A percentile compares a stretch with the other conserved stretches of the same genome.
Conservation (phyloP, 208 protist genomes). For the Trichomonas gallinae region DNA sequence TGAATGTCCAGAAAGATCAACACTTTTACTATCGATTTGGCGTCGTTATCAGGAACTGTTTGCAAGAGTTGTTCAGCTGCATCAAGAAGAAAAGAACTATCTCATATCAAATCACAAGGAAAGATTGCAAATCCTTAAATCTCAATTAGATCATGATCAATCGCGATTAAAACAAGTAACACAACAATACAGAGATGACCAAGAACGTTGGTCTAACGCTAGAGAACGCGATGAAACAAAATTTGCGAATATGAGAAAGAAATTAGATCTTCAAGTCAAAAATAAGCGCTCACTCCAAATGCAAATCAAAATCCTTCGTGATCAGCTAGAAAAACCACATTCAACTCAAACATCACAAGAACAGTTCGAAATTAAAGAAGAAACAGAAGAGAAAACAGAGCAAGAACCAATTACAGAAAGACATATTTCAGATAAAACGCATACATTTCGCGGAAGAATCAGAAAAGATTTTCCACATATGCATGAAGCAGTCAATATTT, state of each 20-base stretch:
- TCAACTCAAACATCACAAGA: not conserved
- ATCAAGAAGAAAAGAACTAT: conserved; percentile 10
- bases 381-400: not conserved
- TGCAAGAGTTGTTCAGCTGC: not conserved
- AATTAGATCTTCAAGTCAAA: not conserved
- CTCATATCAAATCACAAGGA: not conserved
- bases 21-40: not conserved
- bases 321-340: not conserved
- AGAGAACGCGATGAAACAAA: conserved; percentile 19
- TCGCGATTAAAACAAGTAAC: not conserved
- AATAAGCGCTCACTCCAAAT: not conserved
- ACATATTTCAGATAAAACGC: not conserved
- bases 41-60: not conserved
- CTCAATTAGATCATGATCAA: not conserved
- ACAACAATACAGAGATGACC: conserved; percentile 8
- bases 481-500: not conserved
- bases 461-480: not conserved
- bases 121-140: not conserved
- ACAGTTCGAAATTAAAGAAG: not conserved
- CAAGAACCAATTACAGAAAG: not conserved
- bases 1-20: not conserved
- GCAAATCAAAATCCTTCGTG: not conserved
- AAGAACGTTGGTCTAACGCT: not conserved
- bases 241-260: conserved; percentile 11
- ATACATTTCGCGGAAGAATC: not conserved